phyloP scores from a whole-genome alignment of 139 green algal genomes.

The Chlamydomonas urium region DNA sequence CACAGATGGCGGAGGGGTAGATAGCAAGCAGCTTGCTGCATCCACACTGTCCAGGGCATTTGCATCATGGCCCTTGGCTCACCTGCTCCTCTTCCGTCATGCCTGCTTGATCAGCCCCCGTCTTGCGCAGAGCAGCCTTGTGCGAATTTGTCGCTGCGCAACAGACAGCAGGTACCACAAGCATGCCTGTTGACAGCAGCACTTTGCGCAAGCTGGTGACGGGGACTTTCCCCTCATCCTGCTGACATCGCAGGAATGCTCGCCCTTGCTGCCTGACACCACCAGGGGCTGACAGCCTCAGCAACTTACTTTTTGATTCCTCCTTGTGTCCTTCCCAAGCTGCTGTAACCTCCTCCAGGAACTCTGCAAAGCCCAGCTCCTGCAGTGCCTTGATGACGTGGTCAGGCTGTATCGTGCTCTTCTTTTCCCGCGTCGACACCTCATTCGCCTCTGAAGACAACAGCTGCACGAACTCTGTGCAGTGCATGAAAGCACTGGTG shows the following conservation, averaged over 20 bases:
- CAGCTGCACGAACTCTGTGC: constrained; percentile 40
- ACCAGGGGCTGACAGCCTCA: not conserved
- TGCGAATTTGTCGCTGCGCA: constrained; percentile 19
- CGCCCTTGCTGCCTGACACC: not conserved
- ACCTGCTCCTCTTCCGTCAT: constrained; percentile 51
- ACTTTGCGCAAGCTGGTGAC: not conserved
- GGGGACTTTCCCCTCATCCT: not conserved
- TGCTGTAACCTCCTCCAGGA: constrained; percentile 22
- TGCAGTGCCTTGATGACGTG: constrained; percentile 48
- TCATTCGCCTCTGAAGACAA: constrained; percentile 44
- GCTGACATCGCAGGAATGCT: not conserved
- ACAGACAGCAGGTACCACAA: not conserved
- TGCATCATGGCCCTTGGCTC: not conserved
- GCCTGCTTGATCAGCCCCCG: constrained; percentile 38
- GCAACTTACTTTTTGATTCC: constrained; percentile 23
- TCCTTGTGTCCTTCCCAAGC: constrained; percentile 22
- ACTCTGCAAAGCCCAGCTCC: constrained; percentile 51
- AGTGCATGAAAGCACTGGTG: not conserved
- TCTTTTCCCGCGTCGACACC: constrained; percentile 42
- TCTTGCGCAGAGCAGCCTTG: constrained; percentile 34
- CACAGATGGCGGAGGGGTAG: not conserved
- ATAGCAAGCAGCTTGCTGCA: not conserved
- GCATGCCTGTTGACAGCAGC: not conserved
- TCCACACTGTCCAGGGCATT: not conserved
- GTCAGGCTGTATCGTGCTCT: constrained; percentile 52